These are phyloP conservation scores for Rheum nobile DNA, from an alignment of 148 eudicot genomes.

Conservation along the genomic window DNA sequence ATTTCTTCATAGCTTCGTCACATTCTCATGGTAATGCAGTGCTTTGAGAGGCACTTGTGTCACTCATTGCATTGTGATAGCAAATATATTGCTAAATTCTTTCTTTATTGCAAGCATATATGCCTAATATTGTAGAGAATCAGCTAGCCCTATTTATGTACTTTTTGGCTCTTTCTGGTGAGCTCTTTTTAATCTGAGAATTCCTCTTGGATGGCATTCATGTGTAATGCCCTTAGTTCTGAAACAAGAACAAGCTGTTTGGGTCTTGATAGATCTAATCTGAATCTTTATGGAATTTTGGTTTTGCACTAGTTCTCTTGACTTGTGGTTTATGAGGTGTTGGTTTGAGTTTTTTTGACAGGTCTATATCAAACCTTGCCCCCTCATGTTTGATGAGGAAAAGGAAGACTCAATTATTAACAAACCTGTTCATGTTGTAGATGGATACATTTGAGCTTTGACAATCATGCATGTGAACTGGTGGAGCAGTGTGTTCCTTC, in stretches of 20 bases:
- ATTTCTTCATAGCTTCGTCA: not conserved
- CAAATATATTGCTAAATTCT: not conserved
- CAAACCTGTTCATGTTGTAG: not conserved
- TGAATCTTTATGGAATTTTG: not conserved
- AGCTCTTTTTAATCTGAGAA: not conserved
- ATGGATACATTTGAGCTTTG: not conserved
- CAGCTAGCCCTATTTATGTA: not conserved
- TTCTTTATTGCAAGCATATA: not conserved
- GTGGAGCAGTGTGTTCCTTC: not conserved
- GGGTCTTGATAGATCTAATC: not conserved
- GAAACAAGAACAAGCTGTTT: too few species aligned
- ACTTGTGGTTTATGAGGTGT: not conserved
- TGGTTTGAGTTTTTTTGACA: not conserved
- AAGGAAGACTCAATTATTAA: not conserved
- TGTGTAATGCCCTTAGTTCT: not conserved
- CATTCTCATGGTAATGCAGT: not conserved
- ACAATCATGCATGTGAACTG: constrained; percentile 4
- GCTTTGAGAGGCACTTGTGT: not conserved
- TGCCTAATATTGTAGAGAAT: not conserved
- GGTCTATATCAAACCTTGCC: not conserved
- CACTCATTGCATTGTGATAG: not conserved
- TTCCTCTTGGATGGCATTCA: not conserved
- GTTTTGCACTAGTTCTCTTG: not conserved
- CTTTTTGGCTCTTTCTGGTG: not conserved
- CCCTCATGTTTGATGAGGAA: not conserved